These are phyloP conservation scores for Gossypium davidsonii DNA, from an alignment of 441 rosid genomes.

Conservation along the genomic window DNA sequence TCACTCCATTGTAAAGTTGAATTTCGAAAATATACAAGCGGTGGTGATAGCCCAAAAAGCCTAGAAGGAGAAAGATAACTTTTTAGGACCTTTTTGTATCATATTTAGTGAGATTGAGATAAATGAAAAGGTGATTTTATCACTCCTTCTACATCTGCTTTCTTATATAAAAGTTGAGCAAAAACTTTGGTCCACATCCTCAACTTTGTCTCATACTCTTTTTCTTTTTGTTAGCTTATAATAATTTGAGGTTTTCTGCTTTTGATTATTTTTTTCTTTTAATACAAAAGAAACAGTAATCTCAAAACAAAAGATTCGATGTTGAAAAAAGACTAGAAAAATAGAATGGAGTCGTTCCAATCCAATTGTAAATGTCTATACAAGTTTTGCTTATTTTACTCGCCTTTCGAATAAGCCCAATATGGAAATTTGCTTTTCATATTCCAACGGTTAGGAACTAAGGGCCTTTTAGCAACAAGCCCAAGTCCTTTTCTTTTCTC, in stretches of 20 bases:
- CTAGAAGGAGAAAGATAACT: not conserved
- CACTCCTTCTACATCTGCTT: not conserved
- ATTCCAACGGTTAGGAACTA: not conserved
- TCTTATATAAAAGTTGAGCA: not conserved
- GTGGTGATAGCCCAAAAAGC: not conserved
- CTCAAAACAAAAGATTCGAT: not conserved
- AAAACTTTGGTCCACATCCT: not conserved
- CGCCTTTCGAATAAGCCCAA: not conserved
- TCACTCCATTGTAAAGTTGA: not conserved
- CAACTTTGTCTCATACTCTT: not conserved
- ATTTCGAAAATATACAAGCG: not conserved
- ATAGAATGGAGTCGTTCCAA: no score
- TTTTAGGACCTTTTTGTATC: not conserved
- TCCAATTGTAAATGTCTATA: no score
- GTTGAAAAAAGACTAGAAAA: no score
- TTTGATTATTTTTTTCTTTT: not conserved
- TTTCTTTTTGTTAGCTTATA: not conserved
- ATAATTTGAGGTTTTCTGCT: not conserved
- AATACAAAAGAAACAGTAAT: not conserved
- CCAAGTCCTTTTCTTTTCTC: not conserved
- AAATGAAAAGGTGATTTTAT: not conserved
- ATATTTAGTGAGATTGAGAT: not conserved
- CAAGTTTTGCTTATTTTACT: not conserved
- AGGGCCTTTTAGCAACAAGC: not conserved
- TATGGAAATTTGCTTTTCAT: not conserved